phyloP scores from a whole-genome alignment of 805 yeast species.

The Limtongia smithiae region DNA sequence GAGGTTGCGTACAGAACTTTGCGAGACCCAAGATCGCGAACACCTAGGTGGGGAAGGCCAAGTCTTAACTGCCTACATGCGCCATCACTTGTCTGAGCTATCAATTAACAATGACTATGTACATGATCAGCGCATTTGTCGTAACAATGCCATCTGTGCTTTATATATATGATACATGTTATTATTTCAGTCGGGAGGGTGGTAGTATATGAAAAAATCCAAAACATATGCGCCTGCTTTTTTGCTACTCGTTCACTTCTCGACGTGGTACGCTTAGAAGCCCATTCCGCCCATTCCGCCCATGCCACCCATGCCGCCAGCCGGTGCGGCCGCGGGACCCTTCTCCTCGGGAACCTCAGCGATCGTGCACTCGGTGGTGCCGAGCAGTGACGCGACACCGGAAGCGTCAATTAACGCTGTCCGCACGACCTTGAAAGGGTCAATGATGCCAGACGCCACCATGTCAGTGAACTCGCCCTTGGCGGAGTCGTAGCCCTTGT shows the following conservation, averaged over 20 bases:
- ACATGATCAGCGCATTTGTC: too few species aligned
- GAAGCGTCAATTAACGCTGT: slow-evolving; percentile 93
- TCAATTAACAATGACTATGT: too few species aligned
- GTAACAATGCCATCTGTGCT: not conserved
- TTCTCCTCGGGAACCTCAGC: slow-evolving; percentile 80
- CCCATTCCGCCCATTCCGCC: slow-evolving; percentile 40
- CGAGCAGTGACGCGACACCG: slow-evolving; percentile 94
- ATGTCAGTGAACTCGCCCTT: slow-evolving; percentile 92
- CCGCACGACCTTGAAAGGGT: slow-evolving; percentile 97
- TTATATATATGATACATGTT: not conserved
- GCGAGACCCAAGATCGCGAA: too few species aligned
- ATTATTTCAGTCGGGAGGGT: too few species aligned
- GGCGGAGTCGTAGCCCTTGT: slow-evolving; percentile 86
- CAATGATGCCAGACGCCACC: slow-evolving; percentile 96
- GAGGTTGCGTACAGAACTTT: too few species aligned
- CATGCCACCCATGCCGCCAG: slow-evolving; percentile 67
- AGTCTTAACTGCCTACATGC: too few species aligned
- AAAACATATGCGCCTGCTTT: not conserved
- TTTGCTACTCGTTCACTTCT: not conserved
- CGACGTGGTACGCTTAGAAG: slow-evolving; percentile 7
- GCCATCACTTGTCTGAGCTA: too few species aligned
- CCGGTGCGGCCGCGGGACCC: slow-evolving; percentile 53
- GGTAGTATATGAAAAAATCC: too few species aligned
- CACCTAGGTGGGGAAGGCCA: too few species aligned
- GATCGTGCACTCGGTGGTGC: slow-evolving; percentile 97